Evolutionary conservation across 1,139 yeast species (phyloP).

Genomic region (Suhomyces atakaporum): DNA sequence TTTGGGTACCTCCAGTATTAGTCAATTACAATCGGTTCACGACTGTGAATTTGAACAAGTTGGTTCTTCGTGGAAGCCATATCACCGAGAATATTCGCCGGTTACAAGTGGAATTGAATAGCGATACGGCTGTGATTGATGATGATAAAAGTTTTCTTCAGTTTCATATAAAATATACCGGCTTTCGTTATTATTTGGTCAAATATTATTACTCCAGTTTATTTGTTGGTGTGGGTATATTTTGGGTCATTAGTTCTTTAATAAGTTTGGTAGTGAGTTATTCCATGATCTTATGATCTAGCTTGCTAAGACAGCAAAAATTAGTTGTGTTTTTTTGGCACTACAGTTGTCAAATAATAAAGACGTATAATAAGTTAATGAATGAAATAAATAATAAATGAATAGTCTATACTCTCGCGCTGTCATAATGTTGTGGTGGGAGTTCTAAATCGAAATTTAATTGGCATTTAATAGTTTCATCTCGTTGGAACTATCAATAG

Average conservation of each 20-base stretch:
- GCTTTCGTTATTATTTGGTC: constrained; percentile 58
- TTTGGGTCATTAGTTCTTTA: constrained; percentile 48
- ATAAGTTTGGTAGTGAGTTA: constrained; percentile 31
- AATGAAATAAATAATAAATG: neutral
- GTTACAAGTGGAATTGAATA: constrained; percentile 6
- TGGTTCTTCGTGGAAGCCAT: constrained; percentile 13
- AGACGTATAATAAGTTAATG: too few species aligned
- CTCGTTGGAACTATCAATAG: constrained; percentile 43
- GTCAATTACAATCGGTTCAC: constrained; percentile 25
- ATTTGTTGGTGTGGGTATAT: constrained; percentile 48
- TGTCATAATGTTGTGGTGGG: too few species aligned
- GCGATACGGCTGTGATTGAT: constrained; percentile 3
- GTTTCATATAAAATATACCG: constrained; percentile 25
- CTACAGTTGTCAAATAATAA: too few species aligned
- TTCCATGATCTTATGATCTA: constrained; percentile 13
- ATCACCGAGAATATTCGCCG: constrained; percentile 8
- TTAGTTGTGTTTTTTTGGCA: too few species aligned
- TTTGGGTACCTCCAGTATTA: constrained; percentile 41
- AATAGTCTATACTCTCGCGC: too few species aligned
- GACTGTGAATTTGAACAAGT: constrained; percentile 13
- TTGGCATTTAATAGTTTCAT: constrained; percentile 43
- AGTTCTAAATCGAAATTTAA: too few species aligned
- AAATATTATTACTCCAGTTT: constrained; percentile 50
- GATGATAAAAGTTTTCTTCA: constrained; percentile 15
- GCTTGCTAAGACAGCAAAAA: neutral